Conservation (phyloP, 805 yeast species). For the Hanseniaspora taiwanica region DNA sequence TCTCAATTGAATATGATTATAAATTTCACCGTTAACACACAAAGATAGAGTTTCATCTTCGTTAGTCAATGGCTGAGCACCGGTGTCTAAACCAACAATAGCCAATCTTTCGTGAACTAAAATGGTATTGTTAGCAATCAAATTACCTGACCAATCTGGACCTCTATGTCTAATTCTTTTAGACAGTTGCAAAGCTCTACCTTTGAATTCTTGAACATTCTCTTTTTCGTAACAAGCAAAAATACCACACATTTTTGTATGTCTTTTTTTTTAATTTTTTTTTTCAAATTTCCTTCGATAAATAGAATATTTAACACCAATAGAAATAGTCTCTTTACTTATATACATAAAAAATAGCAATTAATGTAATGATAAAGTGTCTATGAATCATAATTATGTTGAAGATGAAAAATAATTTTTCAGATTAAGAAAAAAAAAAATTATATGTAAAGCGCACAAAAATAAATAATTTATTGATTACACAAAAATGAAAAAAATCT, state of each 20-base stretch:
- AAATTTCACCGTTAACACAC: slow-evolving; percentile 95
- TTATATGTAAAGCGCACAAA: too few species aligned
- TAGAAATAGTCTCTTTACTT: too few species aligned
- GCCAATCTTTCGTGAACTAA: slow-evolving; percentile 93
- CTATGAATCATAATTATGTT: too few species aligned
- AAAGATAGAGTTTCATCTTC: slow-evolving; percentile 59
- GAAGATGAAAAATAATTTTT: too few species aligned
- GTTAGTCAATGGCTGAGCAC: slow-evolving; percentile 93
- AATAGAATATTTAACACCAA: too few species aligned
- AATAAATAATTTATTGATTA: too few species aligned
- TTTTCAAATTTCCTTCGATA: background rate
- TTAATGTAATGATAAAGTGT: too few species aligned
- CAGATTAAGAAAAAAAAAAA: too few species aligned
- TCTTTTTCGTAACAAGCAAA: slow-evolving; percentile 83
- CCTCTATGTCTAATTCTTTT: slow-evolving; percentile 97
- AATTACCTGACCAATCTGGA: slow-evolving; percentile 98
- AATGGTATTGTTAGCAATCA: slow-evolving; percentile 63
- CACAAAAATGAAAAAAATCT: too few species aligned
- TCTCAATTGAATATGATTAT: slow-evolving; percentile 89
- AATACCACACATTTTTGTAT: slow-evolving; percentile 80
- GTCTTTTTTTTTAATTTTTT: slow-evolving; percentile 13
- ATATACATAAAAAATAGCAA: too few species aligned
- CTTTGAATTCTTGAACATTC: slow-evolving; percentile 68
- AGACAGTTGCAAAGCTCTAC: slow-evolving; percentile 78
- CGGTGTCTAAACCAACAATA: slow-evolving; percentile 92